Evolutionary conservation across 164 flowering plant species (phyloP).

Genomic region (Nelumbo lutea): DNA sequence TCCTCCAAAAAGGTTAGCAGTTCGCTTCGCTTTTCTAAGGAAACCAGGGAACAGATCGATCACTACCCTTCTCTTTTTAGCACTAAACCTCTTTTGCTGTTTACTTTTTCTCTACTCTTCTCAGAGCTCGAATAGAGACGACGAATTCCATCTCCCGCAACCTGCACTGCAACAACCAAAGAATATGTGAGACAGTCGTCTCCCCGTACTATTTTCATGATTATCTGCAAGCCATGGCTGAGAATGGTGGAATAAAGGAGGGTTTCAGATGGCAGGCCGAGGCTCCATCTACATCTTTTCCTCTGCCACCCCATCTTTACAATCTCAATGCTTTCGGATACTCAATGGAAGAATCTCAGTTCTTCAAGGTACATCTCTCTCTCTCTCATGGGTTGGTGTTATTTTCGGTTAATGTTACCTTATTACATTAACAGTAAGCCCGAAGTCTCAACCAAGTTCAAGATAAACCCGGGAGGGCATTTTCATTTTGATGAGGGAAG

Average conservation of each 20-base stretch:
- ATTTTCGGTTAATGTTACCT: no score
- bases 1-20: conserved; percentile 41
- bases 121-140: conserved; percentile 44
- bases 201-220: conserved; percentile 42
- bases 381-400: not conserved
- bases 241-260: conserved; percentile 27
- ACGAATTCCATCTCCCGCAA: conserved; percentile 29
- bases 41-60: not conserved
- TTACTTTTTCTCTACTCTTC: not conserved
- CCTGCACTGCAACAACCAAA: conserved; percentile 34
- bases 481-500: no score
- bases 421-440: no score
- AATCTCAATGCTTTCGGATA: conserved; percentile 26
- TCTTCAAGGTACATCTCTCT: conserved; percentile 32
- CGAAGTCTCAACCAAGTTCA: no score
- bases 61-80: not conserved
- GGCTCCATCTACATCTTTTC: conserved; percentile 15
- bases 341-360: conserved; percentile 34
- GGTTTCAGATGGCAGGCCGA: conserved; percentile 26
- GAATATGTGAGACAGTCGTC: conserved; percentile 37
- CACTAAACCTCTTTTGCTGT: not conserved
- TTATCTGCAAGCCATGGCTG: conserved; percentile 24
- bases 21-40: not conserved
- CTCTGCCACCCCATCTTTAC: conserved; percentile 30
- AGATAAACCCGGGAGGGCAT: no score